A percentile compares a stretch with the other conserved stretches of the same genome.
These are phyloP conservation scores for Aspergillus luchuensis DNA, from an alignment of 2,329 filamentous ascomycete species.

Conservation along the genomic window DNA sequence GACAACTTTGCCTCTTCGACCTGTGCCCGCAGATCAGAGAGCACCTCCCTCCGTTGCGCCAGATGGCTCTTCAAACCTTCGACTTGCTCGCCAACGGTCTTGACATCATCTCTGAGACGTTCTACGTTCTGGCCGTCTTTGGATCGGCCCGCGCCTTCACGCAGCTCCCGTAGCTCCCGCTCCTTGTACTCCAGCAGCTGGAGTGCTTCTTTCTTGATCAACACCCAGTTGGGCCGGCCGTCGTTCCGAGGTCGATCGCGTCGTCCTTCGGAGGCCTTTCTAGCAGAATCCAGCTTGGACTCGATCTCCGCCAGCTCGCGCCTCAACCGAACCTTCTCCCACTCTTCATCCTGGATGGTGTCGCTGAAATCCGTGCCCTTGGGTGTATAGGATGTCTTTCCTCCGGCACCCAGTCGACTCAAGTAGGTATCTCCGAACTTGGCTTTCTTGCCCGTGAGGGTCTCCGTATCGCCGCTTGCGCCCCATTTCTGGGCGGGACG, in stretches of 20 bases:
- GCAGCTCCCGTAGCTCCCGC: constrained; percentile 74
- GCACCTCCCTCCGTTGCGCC: constrained; percentile 69
- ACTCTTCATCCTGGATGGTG: constrained; percentile 84
- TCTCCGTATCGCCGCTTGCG: constrained; percentile 74
- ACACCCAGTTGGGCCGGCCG: constrained; percentile 78
- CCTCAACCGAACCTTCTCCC: constrained; percentile 95
- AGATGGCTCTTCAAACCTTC: constrained; percentile 86
- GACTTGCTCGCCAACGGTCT: constrained; percentile 90
- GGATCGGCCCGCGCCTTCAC: constrained; percentile 54
- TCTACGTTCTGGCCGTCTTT: constrained; percentile 73
- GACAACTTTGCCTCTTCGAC: constrained; percentile 81
- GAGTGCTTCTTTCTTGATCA: constrained; percentile 92
- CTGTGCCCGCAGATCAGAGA: constrained; percentile 76
- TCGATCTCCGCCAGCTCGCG: constrained; percentile 90
- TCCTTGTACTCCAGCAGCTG: constrained; percentile 93
- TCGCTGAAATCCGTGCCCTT: constrained; percentile 87
- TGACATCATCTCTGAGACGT: constrained; percentile 79
- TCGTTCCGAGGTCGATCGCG: constrained; percentile 57
- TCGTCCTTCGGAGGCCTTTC: constrained; percentile 68
- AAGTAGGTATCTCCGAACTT: constrained; percentile 98
- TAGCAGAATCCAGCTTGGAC: constrained; percentile 80
- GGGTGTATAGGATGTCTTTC: constrained; percentile 75
- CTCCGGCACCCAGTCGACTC: constrained; percentile 76
- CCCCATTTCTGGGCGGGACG: constrained; percentile 75
- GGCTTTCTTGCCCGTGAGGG: constrained; percentile 83